Evolutionary conservation across 2,329 filamentous ascomycete genomes (phyloP).

Genomic region (Leptosphaerulina australis): DNA sequence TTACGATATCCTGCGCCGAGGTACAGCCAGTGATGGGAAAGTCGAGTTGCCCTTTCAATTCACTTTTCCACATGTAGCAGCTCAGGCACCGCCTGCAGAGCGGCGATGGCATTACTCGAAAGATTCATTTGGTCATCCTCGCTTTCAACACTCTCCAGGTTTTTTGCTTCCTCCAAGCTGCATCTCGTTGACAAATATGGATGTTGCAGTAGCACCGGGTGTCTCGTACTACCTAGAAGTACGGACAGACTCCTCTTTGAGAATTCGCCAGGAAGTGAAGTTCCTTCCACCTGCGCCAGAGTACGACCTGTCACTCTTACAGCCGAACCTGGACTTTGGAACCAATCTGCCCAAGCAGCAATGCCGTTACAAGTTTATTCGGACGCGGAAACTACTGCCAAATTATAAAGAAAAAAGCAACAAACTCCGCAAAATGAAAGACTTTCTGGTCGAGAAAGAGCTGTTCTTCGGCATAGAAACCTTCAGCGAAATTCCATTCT

Average conservation of each 20-base stretch:
- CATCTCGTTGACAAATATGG: constrained; percentile 6
- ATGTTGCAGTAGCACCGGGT: constrained; percentile 13
- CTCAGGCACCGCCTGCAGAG: constrained; percentile 20
- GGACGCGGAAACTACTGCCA: constrained; percentile 32
- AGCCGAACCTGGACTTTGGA: constrained; percentile 25
- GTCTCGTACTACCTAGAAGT: constrained; percentile 30
- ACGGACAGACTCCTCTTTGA: constrained; percentile 4
- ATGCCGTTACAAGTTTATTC: constrained; percentile 30
- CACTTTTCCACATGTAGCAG: constrained; percentile 29
- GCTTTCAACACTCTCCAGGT: constrained; percentile 35
- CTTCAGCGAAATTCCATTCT: constrained; percentile 30
- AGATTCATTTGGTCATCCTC: constrained; percentile 29
- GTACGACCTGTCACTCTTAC: constrained; percentile 23
- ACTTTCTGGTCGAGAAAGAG: constrained; percentile 30
- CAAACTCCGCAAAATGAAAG: constrained; percentile 29
- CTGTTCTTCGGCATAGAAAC: constrained; percentile 29
- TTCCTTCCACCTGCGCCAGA: constrained; percentile 19
- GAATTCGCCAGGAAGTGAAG: constrained; percentile 20
- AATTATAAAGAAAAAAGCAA: constrained; percentile 25
- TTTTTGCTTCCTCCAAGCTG: constrained; percentile 29
- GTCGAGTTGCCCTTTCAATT: constrained; percentile 38
- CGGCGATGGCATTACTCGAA: constrained; percentile 23
- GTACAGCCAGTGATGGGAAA: constrained; percentile 30
- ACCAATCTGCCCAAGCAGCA: constrained; percentile 24
- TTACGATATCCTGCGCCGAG: constrained; percentile 31